Percentiles rank a stretch among this genome's conserved stretches.
phyloP scores from a whole-genome alignment of 2,329 filamentous ascomycete species.

The Colletotrichum sp. region DNA sequence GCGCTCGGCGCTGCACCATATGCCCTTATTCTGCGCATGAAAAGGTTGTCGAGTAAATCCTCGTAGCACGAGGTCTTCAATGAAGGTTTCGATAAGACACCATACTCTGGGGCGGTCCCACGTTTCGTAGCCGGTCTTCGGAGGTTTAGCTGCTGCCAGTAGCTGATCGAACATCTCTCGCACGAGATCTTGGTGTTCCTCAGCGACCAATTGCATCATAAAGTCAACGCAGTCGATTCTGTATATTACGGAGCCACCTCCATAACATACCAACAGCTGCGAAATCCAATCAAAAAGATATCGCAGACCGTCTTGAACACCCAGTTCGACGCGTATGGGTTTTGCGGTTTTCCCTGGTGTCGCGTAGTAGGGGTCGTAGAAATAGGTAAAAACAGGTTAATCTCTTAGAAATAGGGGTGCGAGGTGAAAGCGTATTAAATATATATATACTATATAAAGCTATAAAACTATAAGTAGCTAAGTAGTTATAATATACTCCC shows the following conservation, averaged over 20 bases:
- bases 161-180: background rate
- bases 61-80: background rate
- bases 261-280: background rate
- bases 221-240: background rate
- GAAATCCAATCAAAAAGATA: background rate
- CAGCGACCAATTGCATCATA: accelerated
- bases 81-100: background rate
- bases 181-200: background rate
- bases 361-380: too few relatives aligned
- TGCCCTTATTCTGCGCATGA: background rate
- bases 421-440: too few relatives aligned
- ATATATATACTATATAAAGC: too few relatives aligned
- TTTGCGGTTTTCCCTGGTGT: background rate
- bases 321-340: background rate
- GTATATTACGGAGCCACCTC: accelerated
- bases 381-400: too few relatives aligned
- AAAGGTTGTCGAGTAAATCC: background rate
- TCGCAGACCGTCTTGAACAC: background rate
- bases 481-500: too few relatives aligned
- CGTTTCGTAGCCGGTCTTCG: background rate
- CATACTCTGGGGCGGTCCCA: background rate
- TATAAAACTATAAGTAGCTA: too few relatives aligned
- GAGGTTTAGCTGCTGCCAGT: background rate
- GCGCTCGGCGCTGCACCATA: background rate
- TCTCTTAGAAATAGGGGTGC: too few relatives aligned